Percentiles rank a stretch among this genome's conserved stretches.
Evolutionary conservation across 306 rosid species (phyloP).

Genomic region (Castanea mollissima): DNA sequence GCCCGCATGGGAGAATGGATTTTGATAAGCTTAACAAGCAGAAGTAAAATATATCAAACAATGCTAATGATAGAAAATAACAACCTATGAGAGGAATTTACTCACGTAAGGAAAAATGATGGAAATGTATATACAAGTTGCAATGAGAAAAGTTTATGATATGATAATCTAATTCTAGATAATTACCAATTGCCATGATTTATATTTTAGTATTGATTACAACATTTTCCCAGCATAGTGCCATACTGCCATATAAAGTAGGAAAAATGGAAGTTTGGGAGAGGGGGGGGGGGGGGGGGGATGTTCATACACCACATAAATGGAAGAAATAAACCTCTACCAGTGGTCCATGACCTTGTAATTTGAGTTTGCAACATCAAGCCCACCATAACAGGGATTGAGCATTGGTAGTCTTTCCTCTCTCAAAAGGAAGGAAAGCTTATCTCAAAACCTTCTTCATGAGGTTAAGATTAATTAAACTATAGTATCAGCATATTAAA

Average conservation of each 20-base stretch:
- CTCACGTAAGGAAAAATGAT: background rate
- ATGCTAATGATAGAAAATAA: constrained; percentile 14
- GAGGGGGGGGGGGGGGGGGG: background rate
- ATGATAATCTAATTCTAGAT: background rate
- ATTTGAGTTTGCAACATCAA: background rate
- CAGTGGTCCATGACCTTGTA: background rate
- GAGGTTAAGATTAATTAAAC: constrained; percentile 5
- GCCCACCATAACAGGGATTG: background rate
- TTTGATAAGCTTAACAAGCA: constrained; percentile 71
- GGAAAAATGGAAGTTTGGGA: accelerated
- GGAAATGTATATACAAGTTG: background rate
- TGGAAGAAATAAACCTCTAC: background rate
- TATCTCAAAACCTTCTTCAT: background rate
- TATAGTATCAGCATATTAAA: constrained; percentile 6
- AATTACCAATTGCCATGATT: background rate
- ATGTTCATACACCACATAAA: background rate
- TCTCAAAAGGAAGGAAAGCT: background rate
- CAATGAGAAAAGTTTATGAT: background rate
- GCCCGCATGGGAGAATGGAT: constrained; percentile 97
- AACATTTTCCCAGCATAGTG: background rate
- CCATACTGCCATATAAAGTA: background rate
- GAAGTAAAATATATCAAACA: constrained; percentile 20
- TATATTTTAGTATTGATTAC: background rate
- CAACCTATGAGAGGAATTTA: background rate
- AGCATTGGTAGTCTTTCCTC: background rate